These are phyloP conservation scores for Verticillium klebahnii DNA, from an alignment of 2,329 filamentous ascomycete genomes.

Conservation along the genomic window DNA sequence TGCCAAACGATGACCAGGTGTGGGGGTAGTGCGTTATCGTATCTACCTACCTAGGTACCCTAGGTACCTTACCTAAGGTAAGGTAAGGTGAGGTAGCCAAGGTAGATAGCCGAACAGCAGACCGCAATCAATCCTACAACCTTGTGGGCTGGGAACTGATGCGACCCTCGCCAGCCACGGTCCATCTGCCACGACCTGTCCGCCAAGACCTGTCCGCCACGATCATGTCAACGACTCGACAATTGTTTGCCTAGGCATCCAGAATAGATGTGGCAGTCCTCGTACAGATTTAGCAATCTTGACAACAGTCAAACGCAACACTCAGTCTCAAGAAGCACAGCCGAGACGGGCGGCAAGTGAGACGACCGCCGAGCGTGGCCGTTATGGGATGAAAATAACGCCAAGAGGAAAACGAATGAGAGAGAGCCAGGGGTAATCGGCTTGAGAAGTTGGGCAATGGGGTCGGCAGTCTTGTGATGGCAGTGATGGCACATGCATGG, in stretches of 20 bases:
- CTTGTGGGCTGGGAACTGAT: background rate
- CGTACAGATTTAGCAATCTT: background rate
- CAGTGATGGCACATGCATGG: background rate
- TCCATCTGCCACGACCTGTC: no score
- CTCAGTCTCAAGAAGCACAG: background rate
- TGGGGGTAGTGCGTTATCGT: no score
- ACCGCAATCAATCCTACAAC: background rate
- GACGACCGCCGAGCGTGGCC: background rate
- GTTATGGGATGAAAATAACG: background rate
- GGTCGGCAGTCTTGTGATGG: background rate
- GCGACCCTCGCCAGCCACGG: background rate
- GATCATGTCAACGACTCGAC: background rate
- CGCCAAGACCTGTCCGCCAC: no score
- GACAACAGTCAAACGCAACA: background rate
- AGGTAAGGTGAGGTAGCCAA: no score
- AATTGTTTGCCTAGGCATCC: background rate
- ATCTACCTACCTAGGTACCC: no score
- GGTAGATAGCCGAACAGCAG: background rate
- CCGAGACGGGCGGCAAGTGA: background rate
- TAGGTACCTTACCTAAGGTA: background rate
- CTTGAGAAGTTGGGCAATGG: background rate
- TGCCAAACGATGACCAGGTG: no score
- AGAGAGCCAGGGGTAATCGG: background rate
- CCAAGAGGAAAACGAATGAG: background rate
- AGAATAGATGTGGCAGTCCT: background rate